A percentile compares a stretch with the other conserved stretches of the same genome.
Conservation (phyloP, 140 eudicot species). For the Flaveria floridana region DNA sequence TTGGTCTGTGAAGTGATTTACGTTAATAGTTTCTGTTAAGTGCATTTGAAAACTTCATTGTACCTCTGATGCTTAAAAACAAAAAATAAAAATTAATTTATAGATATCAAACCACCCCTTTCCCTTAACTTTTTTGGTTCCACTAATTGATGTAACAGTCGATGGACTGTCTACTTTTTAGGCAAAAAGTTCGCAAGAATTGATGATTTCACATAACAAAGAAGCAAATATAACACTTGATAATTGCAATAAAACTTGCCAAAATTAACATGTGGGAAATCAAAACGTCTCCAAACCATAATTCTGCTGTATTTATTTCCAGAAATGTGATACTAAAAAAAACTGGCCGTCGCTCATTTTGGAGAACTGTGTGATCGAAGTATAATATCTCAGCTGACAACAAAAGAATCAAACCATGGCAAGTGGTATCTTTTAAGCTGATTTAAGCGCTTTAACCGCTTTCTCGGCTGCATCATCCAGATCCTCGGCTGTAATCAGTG, state of each 20-base stretch:
- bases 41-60: no score
- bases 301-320: conserved; percentile 22
- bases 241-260: background rate
- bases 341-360: conserved; percentile 1
- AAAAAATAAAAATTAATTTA: background rate
- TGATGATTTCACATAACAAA: background rate
- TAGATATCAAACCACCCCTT: background rate
- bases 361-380: conserved; percentile 3
- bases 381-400: conserved; percentile 2
- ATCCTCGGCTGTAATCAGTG: conserved; percentile 86
- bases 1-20: no score
- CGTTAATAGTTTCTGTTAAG: no score
- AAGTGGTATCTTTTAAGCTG: conserved; percentile 20
- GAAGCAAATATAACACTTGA: background rate
- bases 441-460: conserved; percentile 75
- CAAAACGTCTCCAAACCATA: background rate
- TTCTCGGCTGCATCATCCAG: conserved; percentile 97
- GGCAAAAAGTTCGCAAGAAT: background rate
- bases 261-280: background rate
- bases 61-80: background rate
- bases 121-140: background rate
- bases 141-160: background rate
- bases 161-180: background rate
- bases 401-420: conserved; percentile 8
- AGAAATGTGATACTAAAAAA: conserved; percentile 8